Conservation (phyloP, 495 filamentous ascomycete species). For the Penicillium dipodomyicola region DNA sequence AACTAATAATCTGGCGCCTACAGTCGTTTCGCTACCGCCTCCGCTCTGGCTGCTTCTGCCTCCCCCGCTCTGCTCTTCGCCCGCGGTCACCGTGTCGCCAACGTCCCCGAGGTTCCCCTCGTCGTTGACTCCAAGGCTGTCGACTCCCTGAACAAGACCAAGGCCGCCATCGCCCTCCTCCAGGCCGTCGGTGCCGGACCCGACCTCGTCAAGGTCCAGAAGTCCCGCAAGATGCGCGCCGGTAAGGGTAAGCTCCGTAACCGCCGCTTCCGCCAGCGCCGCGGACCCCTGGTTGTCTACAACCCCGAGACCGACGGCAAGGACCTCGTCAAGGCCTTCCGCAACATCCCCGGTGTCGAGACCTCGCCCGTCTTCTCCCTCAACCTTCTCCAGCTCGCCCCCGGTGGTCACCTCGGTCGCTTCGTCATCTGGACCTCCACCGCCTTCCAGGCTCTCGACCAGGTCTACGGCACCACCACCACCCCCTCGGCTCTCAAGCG, state of each 20-base stretch:
- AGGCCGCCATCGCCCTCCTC: conserved; percentile 79
- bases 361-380: conserved; percentile 90
- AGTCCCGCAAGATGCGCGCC: conserved; percentile 88
- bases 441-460: conserved; percentile 92
- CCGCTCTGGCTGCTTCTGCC: conserved; percentile 93
- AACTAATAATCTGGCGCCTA: conserved; percentile 15
- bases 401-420: conserved; percentile 96
- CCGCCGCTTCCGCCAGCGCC: conserved; percentile 94
- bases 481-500: conserved; percentile 86
- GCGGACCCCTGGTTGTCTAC: conserved; percentile 95
- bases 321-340: conserved; percentile 86
- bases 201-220: conserved; percentile 91
- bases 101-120: conserved; percentile 92
- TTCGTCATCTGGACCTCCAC: conserved; percentile 99
- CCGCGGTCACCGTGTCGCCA: conserved; percentile 91
- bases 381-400: conserved; percentile 98
- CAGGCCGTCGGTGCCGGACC: conserved; percentile 84
- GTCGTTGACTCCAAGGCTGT: conserved; percentile 90
- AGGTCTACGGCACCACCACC: conserved; percentile 90
- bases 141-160: conserved; percentile 81
- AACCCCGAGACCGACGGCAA: conserved; percentile 89
- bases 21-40: conserved; percentile 95
- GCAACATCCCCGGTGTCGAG: conserved; percentile 98
- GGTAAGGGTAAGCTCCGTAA: conserved; percentile 97
- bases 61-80: conserved; percentile 91